Conservation (phyloP, 257 asterid genomes). For the Linaria vulgaris region DNA sequence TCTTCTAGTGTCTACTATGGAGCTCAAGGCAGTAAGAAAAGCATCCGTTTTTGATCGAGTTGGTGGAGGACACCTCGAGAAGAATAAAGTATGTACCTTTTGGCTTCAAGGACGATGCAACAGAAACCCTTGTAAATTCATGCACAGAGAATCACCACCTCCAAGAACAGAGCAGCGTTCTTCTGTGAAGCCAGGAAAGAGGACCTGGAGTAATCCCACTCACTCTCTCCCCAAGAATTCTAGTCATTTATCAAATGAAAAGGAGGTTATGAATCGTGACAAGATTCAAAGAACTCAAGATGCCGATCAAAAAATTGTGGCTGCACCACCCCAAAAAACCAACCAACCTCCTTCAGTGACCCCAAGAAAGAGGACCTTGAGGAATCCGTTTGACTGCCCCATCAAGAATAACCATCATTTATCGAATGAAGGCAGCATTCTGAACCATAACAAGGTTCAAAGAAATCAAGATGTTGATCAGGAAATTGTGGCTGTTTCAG, state of each 20-base stretch:
- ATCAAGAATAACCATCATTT: too few relatives aligned
- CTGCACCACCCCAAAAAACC: slow-evolving; percentile 20
- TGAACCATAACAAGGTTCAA: too few relatives aligned
- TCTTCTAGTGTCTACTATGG: slow-evolving; percentile 27
- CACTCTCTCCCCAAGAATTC: too few relatives aligned
- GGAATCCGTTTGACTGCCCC: slow-evolving; percentile 9
- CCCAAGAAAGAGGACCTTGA: slow-evolving; percentile 25
- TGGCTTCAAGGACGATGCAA: slow-evolving; percentile 62
- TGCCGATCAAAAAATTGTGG: too few relatives aligned
- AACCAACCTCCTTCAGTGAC: slow-evolving; percentile 4
- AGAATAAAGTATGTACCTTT: slow-evolving; percentile 37
- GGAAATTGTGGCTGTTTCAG: too few relatives aligned
- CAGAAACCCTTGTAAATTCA: slow-evolving; percentile 50
- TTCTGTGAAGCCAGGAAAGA: slow-evolving; percentile 17
- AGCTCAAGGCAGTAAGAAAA: slow-evolving; percentile 22
- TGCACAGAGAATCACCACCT: slow-evolving; percentile 33
- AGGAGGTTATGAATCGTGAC: too few relatives aligned
- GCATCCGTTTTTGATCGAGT: slow-evolving; percentile 18
- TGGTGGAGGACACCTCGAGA: slow-evolving; percentile 20
- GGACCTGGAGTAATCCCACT: slow-evolving; percentile 29
- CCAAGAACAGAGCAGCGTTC: slow-evolving; percentile 14
- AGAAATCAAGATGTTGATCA: too few relatives aligned
- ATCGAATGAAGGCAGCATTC: too few relatives aligned
- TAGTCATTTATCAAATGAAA: too few relatives aligned
- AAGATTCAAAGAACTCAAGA: too few relatives aligned